phyloP scores from a whole-genome alignment of 1,284 basidiomycete genomes.

The Papiliotrema nemorosa region DNA sequence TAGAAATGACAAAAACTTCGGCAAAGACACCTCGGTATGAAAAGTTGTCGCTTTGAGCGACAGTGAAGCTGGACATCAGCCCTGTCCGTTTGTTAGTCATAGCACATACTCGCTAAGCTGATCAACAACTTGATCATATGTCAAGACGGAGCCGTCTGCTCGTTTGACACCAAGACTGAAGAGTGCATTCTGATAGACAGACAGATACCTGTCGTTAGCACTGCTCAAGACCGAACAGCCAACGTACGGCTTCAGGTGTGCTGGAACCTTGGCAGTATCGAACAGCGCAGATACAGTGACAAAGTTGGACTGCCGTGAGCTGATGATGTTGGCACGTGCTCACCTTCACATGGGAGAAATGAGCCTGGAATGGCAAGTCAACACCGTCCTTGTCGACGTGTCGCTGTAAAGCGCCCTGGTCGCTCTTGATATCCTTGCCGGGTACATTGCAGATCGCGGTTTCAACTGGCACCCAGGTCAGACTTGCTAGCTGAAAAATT shows the following conservation, averaged over 20 bases:
- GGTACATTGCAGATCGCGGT: slow-evolving; percentile 51
- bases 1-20: slow-evolving; percentile 69
- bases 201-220: slow-evolving; percentile 59
- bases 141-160: slow-evolving; percentile 65
- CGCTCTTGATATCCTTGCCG: slow-evolving; percentile 19
- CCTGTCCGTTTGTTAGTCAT: background rate
- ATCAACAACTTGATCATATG: slow-evolving; percentile 88
- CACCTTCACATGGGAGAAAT: slow-evolving; percentile 83
- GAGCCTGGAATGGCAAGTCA: slow-evolving; percentile 78
- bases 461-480: slow-evolving; percentile 92
- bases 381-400: slow-evolving; percentile 70
- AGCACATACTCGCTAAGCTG: slow-evolving; percentile 65
- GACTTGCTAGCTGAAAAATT: slow-evolving; percentile 61
- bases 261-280: slow-evolving; percentile 67
- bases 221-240: background rate
- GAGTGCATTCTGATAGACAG: slow-evolving; percentile 80
- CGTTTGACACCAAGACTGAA: slow-evolving; percentile 83
- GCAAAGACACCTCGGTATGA: slow-evolving; percentile 69
- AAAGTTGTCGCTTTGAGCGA: slow-evolving; percentile 74
- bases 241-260: slow-evolving; percentile 70
- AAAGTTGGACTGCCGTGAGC: slow-evolving; percentile 72
- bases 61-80: slow-evolving; percentile 61
- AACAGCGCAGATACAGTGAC: slow-evolving; percentile 75
- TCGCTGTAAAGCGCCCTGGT: slow-evolving; percentile 53
- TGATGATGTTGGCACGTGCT: background rate